Percentiles rank a stretch among this genome's conserved stretches.
Evolutionary conservation across 345 rosid genomes (phyloP).

Genomic region (Aurinia saxatilis): DNA sequence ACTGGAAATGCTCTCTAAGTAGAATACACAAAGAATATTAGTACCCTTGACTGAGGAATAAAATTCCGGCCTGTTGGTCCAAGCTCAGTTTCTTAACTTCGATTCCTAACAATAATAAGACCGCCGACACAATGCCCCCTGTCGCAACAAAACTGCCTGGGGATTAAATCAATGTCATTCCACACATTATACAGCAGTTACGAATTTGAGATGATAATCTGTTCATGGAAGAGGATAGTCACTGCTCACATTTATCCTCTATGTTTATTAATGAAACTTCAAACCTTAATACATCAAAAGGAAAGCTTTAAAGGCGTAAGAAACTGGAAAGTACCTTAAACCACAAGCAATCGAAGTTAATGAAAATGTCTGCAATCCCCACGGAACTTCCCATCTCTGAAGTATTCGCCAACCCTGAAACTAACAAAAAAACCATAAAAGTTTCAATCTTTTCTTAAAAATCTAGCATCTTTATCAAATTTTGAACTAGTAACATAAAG

Average conservation of each 20-base stretch:
- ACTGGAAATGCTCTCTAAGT: background rate
- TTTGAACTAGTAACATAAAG: background rate
- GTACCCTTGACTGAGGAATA: slow-evolving; percentile 78
- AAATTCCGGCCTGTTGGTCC: slow-evolving; percentile 77
- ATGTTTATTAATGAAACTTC: too few species aligned
- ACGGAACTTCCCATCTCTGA: slow-evolving; percentile 87
- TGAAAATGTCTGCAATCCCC: slow-evolving; percentile 82
- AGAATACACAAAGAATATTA: background rate
- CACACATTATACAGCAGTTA: background rate
- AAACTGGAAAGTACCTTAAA: slow-evolving; percentile 47
- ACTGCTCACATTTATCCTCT: background rate
- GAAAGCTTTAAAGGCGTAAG: background rate
- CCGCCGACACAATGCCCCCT: slow-evolving; percentile 61
- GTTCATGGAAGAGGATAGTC: background rate
- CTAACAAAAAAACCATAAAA: background rate
- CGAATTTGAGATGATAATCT: background rate
- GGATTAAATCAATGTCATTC: slow-evolving; percentile 34
- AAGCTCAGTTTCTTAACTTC: slow-evolving; percentile 53
- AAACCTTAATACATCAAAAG: background rate
- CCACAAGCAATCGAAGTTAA: slow-evolving; percentile 86
- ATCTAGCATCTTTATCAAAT: background rate
- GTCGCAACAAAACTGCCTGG: slow-evolving; percentile 97
- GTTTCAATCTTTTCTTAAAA: background rate
- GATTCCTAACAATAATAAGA: slow-evolving; percentile 54
- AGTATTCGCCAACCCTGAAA: slow-evolving; percentile 47